Conservation (phyloP, 2,329 filamentous ascomycete species). For the Diaporthe caulivora region DNA sequence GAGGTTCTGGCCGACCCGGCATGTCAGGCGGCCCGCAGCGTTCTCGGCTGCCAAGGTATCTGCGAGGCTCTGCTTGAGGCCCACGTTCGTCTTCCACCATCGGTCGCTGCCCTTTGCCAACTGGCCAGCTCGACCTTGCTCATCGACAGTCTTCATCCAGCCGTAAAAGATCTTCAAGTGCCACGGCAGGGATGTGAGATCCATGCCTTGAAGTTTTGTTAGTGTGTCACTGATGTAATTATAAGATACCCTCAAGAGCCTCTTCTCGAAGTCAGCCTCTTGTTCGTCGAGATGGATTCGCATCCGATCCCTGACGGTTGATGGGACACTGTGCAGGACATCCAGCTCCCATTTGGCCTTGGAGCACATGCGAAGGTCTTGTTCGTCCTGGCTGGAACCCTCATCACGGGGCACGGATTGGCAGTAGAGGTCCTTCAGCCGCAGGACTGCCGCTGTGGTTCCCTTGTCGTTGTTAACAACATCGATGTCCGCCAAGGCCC, state of each 20-base stretch:
- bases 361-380: not conserved
- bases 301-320: not conserved
- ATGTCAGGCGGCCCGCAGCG: slow-evolving; percentile 46
- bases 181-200: too few species aligned
- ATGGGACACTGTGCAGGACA: not conserved
- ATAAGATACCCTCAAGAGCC: not conserved
- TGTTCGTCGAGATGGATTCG: not conserved
- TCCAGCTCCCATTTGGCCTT: not conserved
- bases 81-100: not conserved
- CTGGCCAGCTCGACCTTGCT: not conserved
- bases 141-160: not conserved
- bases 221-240: too few species aligned
- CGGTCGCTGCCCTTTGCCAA: not conserved
- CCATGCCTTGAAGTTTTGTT: too few species aligned
- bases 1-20: slow-evolving; percentile 48
- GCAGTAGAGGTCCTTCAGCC: too few species aligned
- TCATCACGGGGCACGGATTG: too few species aligned
- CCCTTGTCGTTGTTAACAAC: too few species aligned
- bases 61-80: not conserved
- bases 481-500: too few species aligned
- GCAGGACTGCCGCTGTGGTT: too few species aligned
- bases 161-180: not conserved
- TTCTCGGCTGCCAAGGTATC: slow-evolving; percentile 30
- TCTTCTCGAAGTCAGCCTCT: not conserved
- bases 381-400: too few species aligned